Percentiles rank a stretch among this genome's conserved stretches.
Evolutionary conservation across 2,329 filamentous ascomycete genomes (phyloP).

Genomic region (Venturia effusa): DNA sequence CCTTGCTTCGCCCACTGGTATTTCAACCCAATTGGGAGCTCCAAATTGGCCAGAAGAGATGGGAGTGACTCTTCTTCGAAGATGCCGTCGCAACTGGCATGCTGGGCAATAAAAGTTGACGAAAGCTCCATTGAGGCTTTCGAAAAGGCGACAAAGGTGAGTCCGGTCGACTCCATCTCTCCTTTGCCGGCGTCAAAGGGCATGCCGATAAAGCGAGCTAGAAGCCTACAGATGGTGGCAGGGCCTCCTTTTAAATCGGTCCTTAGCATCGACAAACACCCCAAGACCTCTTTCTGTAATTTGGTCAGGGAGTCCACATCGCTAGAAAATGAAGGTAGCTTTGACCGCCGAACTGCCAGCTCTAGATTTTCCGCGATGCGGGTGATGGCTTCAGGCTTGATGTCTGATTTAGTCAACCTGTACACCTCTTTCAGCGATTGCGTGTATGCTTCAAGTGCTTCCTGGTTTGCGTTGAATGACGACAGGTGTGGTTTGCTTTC

Average conservation of each 20-base stretch:
- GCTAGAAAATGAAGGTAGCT: conserved; percentile 54
- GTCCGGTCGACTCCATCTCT: conserved; percentile 31
- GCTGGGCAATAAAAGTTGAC: conserved; percentile 46
- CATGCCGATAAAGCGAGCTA: conserved; percentile 60
- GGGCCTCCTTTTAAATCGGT: conserved; percentile 55
- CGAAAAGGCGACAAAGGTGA: conserved; percentile 82
- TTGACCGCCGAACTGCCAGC: conserved; percentile 59
- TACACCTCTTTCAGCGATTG: conserved; percentile 68
- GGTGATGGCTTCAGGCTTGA: conserved; percentile 52
- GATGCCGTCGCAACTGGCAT: conserved; percentile 41
- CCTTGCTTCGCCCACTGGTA: conserved; percentile 67
- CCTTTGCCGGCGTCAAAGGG: conserved; percentile 43
- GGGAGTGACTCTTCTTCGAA: not conserved
- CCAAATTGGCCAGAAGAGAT: not conserved
- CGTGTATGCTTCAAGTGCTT: conserved; percentile 76
- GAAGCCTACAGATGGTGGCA: conserved; percentile 55
- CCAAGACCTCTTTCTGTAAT: conserved; percentile 59
- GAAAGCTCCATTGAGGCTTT: conserved; percentile 69
- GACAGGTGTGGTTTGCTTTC: conserved; percentile 15
- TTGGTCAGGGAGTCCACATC: conserved; percentile 65
- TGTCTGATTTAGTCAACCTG: conserved; percentile 53
- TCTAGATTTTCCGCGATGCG: conserved; percentile 63
- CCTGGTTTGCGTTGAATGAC: conserved; percentile 49
- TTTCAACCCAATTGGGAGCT: conserved; percentile 53
- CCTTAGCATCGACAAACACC: conserved; percentile 55